Percentiles rank a stretch among this genome's conserved stretches.
These are phyloP conservation scores for Oropetium thomaeum DNA, from an alignment of 176 grass and related monocot species.

Conservation along the genomic window DNA sequence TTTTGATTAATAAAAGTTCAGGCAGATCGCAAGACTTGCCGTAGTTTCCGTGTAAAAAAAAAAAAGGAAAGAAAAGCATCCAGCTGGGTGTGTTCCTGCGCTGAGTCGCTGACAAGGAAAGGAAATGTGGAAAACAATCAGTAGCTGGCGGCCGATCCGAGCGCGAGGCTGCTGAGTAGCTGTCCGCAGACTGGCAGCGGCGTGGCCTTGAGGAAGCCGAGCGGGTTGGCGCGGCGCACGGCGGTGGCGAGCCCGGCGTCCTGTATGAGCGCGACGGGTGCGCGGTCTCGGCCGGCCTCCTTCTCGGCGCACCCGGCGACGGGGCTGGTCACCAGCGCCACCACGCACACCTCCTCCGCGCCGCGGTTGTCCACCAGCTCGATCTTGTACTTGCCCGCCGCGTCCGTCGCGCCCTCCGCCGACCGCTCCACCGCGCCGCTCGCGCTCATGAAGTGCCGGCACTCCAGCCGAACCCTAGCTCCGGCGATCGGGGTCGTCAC, in stretches of 20 bases:
- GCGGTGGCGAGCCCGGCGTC: conserved; percentile 36
- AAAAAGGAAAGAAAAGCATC: background rate
- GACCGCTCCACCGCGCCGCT: conserved; percentile 38
- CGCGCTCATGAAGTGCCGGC: conserved; percentile 43
- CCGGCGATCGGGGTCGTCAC: conserved; percentile 32
- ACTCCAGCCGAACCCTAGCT: conserved; percentile 41
- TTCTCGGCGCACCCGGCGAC: conserved; percentile 30
- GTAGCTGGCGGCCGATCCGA: background rate
- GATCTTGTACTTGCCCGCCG: conserved; percentile 30
- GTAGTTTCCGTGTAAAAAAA: too few species aligned
- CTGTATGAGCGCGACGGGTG: background rate
- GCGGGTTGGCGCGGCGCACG: conserved; percentile 39
- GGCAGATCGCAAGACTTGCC: too few species aligned
- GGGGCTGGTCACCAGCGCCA: conserved; percentile 45
- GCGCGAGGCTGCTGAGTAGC: conserved; percentile 20
- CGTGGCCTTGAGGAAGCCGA: conserved; percentile 32
- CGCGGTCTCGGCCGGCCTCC: conserved; percentile 33
- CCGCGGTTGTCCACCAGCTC: conserved; percentile 46
- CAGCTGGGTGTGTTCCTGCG: too few species aligned
- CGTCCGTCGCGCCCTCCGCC: conserved; percentile 26
- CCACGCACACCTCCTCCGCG: conserved; percentile 48
- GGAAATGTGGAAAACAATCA: background rate
- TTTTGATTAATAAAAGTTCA: too few species aligned
- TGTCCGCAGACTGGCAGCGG: conserved; percentile 37
- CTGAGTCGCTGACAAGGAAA: too few species aligned